Evolutionary conservation across 805 yeast species (phyloP).

Genomic region (Candida silvicultrix): DNA sequence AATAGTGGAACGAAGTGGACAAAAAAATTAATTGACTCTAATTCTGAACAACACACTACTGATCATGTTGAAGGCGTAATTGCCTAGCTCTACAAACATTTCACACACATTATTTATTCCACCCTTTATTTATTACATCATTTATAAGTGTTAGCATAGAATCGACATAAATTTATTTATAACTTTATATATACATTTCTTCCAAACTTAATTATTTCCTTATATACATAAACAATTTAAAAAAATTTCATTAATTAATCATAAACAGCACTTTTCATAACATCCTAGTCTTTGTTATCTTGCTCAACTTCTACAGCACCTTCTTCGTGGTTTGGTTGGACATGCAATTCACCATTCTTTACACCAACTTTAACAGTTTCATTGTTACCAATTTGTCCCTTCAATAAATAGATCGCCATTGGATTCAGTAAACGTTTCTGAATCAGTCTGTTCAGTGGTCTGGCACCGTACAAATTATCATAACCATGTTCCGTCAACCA

Average conservation of each 20-base stretch:
- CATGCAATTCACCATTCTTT: slow-evolving; percentile 35
- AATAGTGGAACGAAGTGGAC: slow-evolving; percentile 15
- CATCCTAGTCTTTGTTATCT: neutral
- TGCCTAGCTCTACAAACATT: no score
- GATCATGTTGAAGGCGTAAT: no score
- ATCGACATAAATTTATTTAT: no score
- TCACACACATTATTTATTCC: no score
- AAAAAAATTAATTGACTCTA: slow-evolving; percentile 10
- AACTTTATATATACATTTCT: no score
- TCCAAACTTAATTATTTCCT: no score
- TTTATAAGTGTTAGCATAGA: no score
- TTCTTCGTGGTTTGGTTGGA: slow-evolving; percentile 39
- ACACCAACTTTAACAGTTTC: slow-evolving; percentile 50
- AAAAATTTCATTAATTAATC: no score
- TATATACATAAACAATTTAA: no score
- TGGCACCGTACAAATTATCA: slow-evolving; percentile 89
- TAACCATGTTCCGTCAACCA: slow-evolving; percentile 85
- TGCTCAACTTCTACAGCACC: slow-evolving; percentile 16
- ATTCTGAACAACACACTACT: neutral
- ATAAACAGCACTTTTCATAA: no score
- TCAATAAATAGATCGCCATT: slow-evolving; percentile 71
- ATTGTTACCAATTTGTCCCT: slow-evolving; percentile 64
- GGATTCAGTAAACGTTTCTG: slow-evolving; percentile 85
- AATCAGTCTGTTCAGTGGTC: slow-evolving; percentile 88
- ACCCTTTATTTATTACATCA: no score